A percentile compares a stretch with the other conserved stretches of the same genome.
phyloP scores from a whole-genome alignment of 2,329 filamentous ascomycete species.

The Polychaeton citri region DNA sequence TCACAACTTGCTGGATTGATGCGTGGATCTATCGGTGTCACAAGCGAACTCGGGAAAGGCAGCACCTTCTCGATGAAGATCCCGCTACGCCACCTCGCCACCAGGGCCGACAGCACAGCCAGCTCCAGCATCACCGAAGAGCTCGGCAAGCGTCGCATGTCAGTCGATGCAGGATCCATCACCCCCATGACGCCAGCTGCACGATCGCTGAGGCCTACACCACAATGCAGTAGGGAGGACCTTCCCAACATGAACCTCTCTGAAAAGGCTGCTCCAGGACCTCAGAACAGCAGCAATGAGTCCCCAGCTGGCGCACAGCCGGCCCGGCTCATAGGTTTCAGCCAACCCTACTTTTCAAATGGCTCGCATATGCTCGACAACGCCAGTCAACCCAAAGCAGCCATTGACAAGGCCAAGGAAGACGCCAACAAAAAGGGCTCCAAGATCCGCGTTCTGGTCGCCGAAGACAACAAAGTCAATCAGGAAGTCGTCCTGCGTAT shows the following conservation, averaged over 20 bases:
- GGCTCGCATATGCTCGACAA: slow-evolving; percentile 35
- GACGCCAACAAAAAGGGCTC: slow-evolving; percentile 39
- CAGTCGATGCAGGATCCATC: slow-evolving; percentile 3
- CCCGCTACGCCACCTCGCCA: slow-evolving; percentile 62
- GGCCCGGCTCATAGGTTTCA: slow-evolving; percentile 59
- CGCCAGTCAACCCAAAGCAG: slow-evolving; percentile 46
- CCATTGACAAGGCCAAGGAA: slow-evolving; percentile 51
- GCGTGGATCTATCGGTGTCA: slow-evolving; percentile 61
- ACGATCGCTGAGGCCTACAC: not conserved
- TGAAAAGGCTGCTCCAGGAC: slow-evolving; percentile 8
- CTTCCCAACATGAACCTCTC: slow-evolving; percentile 12
- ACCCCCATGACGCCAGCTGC: not conserved
- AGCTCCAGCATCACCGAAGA: slow-evolving; percentile 13
- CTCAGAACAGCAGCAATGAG: slow-evolving; percentile 12
- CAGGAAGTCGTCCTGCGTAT: slow-evolving; percentile 49
- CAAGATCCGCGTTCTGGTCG: slow-evolving; percentile 71
- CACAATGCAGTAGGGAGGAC: not conserved
- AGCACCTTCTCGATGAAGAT: slow-evolving; percentile 75
- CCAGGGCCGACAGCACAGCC: slow-evolving; percentile 44
- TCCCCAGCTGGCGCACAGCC: slow-evolving; percentile 20
- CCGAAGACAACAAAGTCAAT: slow-evolving; percentile 60
- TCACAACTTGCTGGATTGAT: slow-evolving; percentile 73
- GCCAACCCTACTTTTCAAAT: slow-evolving; percentile 64
- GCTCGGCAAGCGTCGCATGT: slow-evolving; percentile 10
- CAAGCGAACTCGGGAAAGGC: slow-evolving; percentile 59